These are phyloP conservation scores for Xylogone sp. DNA, from an alignment of 2,329 filamentous ascomycete genomes.

Conservation along the genomic window DNA sequence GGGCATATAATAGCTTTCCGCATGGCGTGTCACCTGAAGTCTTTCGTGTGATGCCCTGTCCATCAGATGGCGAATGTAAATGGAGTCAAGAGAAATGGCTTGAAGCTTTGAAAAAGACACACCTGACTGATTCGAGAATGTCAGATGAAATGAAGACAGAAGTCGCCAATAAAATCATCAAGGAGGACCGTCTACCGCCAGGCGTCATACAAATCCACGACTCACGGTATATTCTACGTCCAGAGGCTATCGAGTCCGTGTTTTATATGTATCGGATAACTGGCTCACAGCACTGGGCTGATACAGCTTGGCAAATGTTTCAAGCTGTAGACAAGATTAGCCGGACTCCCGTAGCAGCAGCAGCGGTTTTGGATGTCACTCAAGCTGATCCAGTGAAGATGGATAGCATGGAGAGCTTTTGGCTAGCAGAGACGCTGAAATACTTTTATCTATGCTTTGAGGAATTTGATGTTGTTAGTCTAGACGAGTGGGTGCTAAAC, in stretches of 20 bases:
- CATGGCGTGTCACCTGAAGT: slow-evolving; percentile 60
- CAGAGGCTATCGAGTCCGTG: slow-evolving; percentile 64
- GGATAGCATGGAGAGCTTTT: slow-evolving; percentile 56
- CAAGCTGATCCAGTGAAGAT: slow-evolving; percentile 18
- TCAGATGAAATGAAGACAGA: not conserved
- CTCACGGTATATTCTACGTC: slow-evolving; percentile 46
- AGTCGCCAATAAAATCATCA: slow-evolving; percentile 19
- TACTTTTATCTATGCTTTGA: slow-evolving; percentile 53
- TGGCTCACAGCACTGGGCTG: slow-evolving; percentile 25
- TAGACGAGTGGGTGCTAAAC: slow-evolving; percentile 57
- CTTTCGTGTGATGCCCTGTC: slow-evolving; percentile 35
- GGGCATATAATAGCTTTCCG: slow-evolving; percentile 53
- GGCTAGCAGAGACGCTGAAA: slow-evolving; percentile 65
- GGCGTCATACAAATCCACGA: slow-evolving; percentile 8
- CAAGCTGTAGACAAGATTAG: slow-evolving; percentile 36
- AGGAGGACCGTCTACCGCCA: slow-evolving; percentile 9
- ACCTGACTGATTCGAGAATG: slow-evolving; percentile 53
- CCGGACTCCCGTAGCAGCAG: slow-evolving; percentile 36
- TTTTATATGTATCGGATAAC: slow-evolving; percentile 48
- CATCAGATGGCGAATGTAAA: slow-evolving; percentile 14
- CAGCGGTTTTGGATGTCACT: slow-evolving; percentile 35
- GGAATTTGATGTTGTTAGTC: slow-evolving; percentile 2
- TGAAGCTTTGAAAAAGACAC: slow-evolving; percentile 37
- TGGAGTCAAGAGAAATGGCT: slow-evolving; percentile 48
- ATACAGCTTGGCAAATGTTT: slow-evolving; percentile 44